Base-by-base conservation (phyloP, 768 basidiomycete species). In the Leccinum ochraceum region DNA sequence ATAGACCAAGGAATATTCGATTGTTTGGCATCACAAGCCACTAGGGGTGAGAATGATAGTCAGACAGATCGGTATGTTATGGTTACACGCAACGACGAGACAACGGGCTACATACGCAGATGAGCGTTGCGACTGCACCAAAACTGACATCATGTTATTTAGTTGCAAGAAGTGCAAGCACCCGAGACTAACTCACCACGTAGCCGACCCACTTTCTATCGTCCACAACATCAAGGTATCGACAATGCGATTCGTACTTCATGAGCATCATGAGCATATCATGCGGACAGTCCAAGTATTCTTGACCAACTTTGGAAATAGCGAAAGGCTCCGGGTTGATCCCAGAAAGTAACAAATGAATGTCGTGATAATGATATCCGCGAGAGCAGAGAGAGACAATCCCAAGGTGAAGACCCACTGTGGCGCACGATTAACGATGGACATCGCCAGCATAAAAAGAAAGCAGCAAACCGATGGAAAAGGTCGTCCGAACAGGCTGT, bases 361-460 rank as follows among this genome's bases (percentile, higher is more conserved):
- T 3, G 53, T 67, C 8, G 80, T 81, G 56, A 83, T 82, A 14
- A 81, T 60, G 50, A 83, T 63, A 60, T 85, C 83, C 39, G 81
- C 68, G 6, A 74, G 58, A 2, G 78, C 78, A 6, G 82, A 83
- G 2, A 84, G 72, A 1, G 75, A 66, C 2, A 84, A 68, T 9
- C 82, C 82, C 1, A 74, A 65, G 1, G 83, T 83, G 61, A 83
- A 81, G 10, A 77, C 66, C 74, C 77, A 79, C 81, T 84, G 42
- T 8, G 6, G 28, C 14, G 30, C 24, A 20, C 10, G 32, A 34
- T 60, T 36, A 60, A 34, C 6, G 13, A 58, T 9, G 26, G 13
- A 3, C 6, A 13, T 24, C 13, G 11, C 34, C 6, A 30, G 9
- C 4, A 24, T 7, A 17, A 54, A 55, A 44, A 16, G 20, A 11